phyloP scores from a whole-genome alignment of 768 basidiomycete species.

The Calvatia gigantea region DNA sequence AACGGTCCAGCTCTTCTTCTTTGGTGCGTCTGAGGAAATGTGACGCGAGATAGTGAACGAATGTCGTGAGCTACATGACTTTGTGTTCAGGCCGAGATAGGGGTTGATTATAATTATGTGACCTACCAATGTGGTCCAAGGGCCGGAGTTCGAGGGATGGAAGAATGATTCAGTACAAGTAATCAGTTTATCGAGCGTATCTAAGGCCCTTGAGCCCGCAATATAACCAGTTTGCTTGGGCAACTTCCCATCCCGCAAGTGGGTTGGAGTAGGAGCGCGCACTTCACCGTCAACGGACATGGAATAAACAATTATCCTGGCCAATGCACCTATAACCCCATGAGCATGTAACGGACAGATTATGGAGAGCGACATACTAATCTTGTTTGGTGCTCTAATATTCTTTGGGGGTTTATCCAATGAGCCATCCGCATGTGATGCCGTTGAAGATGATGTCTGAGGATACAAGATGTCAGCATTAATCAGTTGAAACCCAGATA shows the following conservation, averaged over 20 bases:
- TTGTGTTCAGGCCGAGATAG: conserved; percentile 9
- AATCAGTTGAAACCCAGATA: background rate
- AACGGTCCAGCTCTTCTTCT: conserved; percentile 73
- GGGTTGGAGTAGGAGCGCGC: conserved; percentile 36
- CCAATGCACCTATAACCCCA: conserved; percentile 58
- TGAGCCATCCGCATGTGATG: conserved; percentile 60
- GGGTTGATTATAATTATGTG: background rate
- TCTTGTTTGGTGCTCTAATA: conserved; percentile 59
- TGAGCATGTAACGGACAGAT: conserved; percentile 3
- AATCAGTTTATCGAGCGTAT: conserved; percentile 82
- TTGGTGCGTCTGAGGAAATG: conserved; percentile 80
- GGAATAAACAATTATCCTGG: conserved; percentile 85
- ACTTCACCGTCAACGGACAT: conserved; percentile 78
- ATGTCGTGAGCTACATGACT: conserved; percentile 52
- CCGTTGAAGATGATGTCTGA: conserved; percentile 63
- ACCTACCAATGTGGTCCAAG: conserved; percentile 68
- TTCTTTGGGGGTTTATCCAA: conserved; percentile 52
- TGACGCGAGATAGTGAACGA: conserved; percentile 65
- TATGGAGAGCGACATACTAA: conserved; percentile 37
- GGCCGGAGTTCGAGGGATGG: conserved; percentile 90
- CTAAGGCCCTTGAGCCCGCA: conserved; percentile 84
- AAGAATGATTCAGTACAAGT: conserved; percentile 94
- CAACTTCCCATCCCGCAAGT: conserved; percentile 21
- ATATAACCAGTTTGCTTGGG: conserved; percentile 50
- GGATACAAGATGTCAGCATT: conserved; percentile 4